Conservation (phyloP, 2,329 filamentous ascomycete species). For the Pseudopyricularia cyperi region DNA sequence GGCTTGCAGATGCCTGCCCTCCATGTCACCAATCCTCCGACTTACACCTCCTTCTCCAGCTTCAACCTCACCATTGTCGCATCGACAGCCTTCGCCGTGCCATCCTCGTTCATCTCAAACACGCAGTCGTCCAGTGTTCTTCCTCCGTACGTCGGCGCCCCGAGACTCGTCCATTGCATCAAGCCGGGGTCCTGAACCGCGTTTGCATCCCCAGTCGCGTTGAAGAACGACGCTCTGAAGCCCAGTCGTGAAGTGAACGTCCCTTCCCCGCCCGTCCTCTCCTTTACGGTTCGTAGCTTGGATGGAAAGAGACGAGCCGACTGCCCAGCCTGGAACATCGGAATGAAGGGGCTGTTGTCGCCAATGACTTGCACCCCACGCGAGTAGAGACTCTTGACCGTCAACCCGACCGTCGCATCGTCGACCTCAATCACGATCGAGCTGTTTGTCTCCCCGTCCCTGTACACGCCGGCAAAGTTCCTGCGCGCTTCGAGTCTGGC, state of each 20-base stretch:
- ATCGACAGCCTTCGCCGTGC: background rate
- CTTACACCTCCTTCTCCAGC: background rate
- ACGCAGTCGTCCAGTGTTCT: background rate
- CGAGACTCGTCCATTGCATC: background rate
- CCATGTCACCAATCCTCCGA: no score
- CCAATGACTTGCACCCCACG: background rate
- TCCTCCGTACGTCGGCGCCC: background rate
- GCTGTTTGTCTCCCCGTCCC: slow-evolving; percentile 20
- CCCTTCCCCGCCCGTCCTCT: background rate
- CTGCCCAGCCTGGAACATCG: background rate
- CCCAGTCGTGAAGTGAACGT: background rate
- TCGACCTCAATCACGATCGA: background rate
- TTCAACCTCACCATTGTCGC: background rate
- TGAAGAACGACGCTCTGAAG: background rate
- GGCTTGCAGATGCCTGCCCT: no score
- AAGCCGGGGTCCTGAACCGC: background rate
- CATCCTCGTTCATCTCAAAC: background rate
- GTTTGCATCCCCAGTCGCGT: background rate
- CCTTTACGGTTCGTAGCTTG: background rate
- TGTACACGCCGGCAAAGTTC: slow-evolving; percentile 22
- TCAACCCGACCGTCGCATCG: background rate
- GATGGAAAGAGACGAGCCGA: background rate
- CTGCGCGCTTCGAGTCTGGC: slow-evolving; percentile 19
- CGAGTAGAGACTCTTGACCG: background rate
- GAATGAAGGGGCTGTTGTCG: background rate